Base-by-base conservation (phyloP, 768 basidiomycete genomes). In the Collybia sordida region DNA sequence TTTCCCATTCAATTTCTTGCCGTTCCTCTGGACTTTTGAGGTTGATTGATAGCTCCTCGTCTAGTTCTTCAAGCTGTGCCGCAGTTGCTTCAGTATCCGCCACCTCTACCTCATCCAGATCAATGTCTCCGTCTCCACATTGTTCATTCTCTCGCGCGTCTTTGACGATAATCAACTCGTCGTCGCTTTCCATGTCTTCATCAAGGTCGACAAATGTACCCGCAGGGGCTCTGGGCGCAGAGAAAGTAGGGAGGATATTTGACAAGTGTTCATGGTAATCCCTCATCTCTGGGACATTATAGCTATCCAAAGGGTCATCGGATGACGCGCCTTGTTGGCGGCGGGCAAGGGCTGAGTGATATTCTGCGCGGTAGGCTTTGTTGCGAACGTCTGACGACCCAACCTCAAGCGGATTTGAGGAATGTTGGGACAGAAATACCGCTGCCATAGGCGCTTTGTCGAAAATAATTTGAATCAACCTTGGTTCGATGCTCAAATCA, bases 1-100 rank as follows among this genome's bases (percentile, higher is more conserved):
- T 93, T 68, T 99, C 96, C 35, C 74, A 70, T 39, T 78, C 70
- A 45, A 98, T 90, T 55, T 88, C 88, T 2, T 74, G 71, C 51
- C 80, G 85, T 56, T 97, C 94, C 37, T 88, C 81, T 12, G 63
- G 64, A 15, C 81, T 65, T 61, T 83, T 86, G 45, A 77, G 70
- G 39, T 68, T 62, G 28, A 92, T 71, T 7, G 83, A 80, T 53
- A 68, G 67, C 57, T 83, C 84, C 58, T 92, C 89, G 47, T 85
- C 81, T 40, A 71, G 72, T n/a, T 79, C 3, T 54, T 60, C 22
- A 64, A 61, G 0, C 50, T 57, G n/a, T 65, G 60, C 44, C 58
- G 51, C 31, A 54, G 63, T n/a, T 4, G 61, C 68, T 17, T 72
- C 68, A 3, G 62, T 65, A 3, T 72, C 66, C 6, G 61, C 70